A percentile compares a stretch with the other conserved stretches of the same genome.
phyloP scores from a whole-genome alignment of 1,284 basidiomycete genomes.

The Gymnopus androsaceus region DNA sequence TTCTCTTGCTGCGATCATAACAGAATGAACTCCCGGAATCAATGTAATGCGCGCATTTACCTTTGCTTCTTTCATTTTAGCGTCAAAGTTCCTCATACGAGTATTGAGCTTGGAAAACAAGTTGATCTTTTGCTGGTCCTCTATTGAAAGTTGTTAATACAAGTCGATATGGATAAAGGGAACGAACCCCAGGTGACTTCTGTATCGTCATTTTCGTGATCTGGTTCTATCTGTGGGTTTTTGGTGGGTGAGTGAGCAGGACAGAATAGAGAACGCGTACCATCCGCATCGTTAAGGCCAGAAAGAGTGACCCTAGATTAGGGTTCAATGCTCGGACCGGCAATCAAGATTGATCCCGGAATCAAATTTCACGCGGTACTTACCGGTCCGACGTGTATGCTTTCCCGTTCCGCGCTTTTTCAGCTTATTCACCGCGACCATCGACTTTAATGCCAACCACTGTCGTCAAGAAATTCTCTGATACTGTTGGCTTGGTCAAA shows the following conservation, averaged over 20 bases:
- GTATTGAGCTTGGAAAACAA: constrained; percentile 91
- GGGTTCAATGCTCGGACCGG: too few species aligned
- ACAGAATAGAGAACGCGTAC: constrained; percentile 35
- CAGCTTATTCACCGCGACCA: neutral
- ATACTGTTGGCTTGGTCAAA: neutral
- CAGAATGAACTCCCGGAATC: neutral
- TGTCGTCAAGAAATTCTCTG: constrained; percentile 9
- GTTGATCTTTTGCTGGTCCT: constrained; percentile 94
- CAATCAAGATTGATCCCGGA: too few species aligned
- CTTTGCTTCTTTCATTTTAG: constrained; percentile 72
- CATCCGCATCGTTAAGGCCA: constrained; percentile 53
- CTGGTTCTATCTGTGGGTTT: constrained; percentile 60
- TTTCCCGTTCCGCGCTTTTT: neutral
- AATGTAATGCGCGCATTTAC: constrained; percentile 38
- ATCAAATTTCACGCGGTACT: neutral
- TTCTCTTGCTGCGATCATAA: constrained; percentile 73
- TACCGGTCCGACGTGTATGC: too few species aligned
- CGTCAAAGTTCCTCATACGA: constrained; percentile 72
- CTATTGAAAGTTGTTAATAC: constrained; percentile 38
- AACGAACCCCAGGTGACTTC: constrained; percentile 90
- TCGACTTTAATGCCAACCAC: neutral
- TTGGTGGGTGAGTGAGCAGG: constrained; percentile 19
- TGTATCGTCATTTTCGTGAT: constrained; percentile 81
- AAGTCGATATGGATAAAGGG: neutral
- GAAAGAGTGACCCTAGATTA: constrained; percentile 3